These are phyloP conservation scores for Plenodomus lindquistii DNA, from an alignment of 2,329 filamentous ascomycete species.

Conservation along the genomic window DNA sequence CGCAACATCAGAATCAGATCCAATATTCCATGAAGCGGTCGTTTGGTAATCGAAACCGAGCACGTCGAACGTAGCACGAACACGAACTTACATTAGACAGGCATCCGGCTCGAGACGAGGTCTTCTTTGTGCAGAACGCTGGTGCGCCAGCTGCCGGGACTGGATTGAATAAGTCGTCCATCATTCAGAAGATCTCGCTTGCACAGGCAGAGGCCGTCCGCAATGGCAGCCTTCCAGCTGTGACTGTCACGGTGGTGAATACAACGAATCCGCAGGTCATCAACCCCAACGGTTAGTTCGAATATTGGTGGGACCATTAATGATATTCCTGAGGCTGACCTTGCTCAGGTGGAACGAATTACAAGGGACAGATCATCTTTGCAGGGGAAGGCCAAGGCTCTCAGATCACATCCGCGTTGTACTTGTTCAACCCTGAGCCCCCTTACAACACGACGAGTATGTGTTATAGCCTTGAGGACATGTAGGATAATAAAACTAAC, in stretches of 20 bases:
- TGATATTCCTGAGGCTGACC: background rate
- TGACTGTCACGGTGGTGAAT: constrained; percentile 25
- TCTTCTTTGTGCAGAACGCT: constrained; percentile 32
- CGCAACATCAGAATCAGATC: constrained; percentile 25
- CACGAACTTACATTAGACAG: background rate
- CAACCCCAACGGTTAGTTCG: constrained; percentile 22
- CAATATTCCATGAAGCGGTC: constrained; percentile 30
- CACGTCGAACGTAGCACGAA: background rate
- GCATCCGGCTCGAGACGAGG: constrained; percentile 23
- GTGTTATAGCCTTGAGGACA: background rate
- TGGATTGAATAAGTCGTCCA: constrained; percentile 30
- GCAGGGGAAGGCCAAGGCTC: constrained; percentile 28
- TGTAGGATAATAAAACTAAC: background rate
- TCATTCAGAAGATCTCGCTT: constrained; percentile 31
- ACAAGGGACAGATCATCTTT: constrained; percentile 29
- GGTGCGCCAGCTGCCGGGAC: constrained; percentile 28
- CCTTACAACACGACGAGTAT: constrained; percentile 30
- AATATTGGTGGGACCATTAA: background rate
- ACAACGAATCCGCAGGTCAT: constrained; percentile 29
- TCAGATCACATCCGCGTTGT: constrained; percentile 24
- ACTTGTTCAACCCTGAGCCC: constrained; percentile 26
- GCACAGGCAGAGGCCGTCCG: constrained; percentile 27
- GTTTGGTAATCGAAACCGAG: constrained; percentile 21
- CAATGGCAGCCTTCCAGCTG: constrained; percentile 22
- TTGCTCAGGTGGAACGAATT: constrained; percentile 14